Evolutionary conservation across 257 asterid species (phyloP).

Genomic region (Plantago elongata): DNA sequence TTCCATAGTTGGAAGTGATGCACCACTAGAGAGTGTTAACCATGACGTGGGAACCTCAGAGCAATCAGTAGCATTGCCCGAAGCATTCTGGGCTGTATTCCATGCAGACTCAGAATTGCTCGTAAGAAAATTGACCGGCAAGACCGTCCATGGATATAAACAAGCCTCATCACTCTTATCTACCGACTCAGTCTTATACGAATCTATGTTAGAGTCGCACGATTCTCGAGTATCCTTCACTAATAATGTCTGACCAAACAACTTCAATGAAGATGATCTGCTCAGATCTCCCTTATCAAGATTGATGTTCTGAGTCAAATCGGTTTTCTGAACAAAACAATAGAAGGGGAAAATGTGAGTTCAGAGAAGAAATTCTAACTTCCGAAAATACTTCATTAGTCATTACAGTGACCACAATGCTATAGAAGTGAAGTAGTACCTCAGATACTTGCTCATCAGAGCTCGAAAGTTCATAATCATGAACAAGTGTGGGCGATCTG

Average conservation of each 20-base stretch:
- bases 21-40: conserved; percentile 29
- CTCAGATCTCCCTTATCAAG: conserved; percentile 32
- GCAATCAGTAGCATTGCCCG: neutral
- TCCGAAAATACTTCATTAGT: neutral
- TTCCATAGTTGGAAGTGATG: conserved; percentile 23
- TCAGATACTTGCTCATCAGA: conserved; percentile 35
- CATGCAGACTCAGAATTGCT: conserved; percentile 19
- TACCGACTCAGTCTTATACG: conserved; percentile 28
- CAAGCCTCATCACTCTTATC: conserved; percentile 26
- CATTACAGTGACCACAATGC: neutral
- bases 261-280: conserved; percentile 57
- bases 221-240: conserved; percentile 35
- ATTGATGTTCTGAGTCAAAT: neutral
- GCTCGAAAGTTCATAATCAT: conserved; percentile 33
- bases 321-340: too few relatives aligned
- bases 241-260: conserved; percentile 73
- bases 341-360: too few relatives aligned
- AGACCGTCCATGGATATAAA: conserved; percentile 25
- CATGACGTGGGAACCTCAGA: conserved; percentile 31
- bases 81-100: conserved; percentile 17
- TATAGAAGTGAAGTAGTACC: conserved; percentile 35
- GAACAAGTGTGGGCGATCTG: conserved; percentile 15
- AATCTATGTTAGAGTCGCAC: conserved; percentile 21
- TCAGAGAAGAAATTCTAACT: too few relatives aligned
- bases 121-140: conserved; percentile 20